phyloP scores from a whole-genome alignment of 208 protist genomes.

The Herpetomonas samuelpessoai region DNA sequence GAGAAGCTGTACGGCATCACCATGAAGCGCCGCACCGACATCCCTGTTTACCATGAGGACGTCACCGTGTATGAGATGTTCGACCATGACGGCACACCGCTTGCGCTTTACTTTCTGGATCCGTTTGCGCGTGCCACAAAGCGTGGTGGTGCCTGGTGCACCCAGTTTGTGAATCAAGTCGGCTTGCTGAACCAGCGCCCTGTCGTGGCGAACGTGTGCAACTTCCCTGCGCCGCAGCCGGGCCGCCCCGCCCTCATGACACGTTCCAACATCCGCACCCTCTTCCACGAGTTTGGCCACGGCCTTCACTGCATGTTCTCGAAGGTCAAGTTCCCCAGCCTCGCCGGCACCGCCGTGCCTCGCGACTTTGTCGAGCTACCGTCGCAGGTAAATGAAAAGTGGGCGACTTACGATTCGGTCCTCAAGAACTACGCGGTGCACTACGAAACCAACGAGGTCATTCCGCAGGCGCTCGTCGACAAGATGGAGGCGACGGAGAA shows the following conservation, averaged over 20 bases:
- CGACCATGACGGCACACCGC: slow-evolving; percentile 19
- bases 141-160: slow-evolving; percentile 56
- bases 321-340: slow-evolving; percentile 25
- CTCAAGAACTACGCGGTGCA: slow-evolving; percentile 57
- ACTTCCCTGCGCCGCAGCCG: slow-evolving; percentile 40
- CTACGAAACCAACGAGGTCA: slow-evolving; percentile 51
- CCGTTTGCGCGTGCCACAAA: slow-evolving; percentile 50
- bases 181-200: slow-evolving; percentile 28
- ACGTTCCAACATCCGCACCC: slow-evolving; percentile 47
- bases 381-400: slow-evolving; percentile 85
- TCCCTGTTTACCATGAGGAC: slow-evolving; percentile 46
- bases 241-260: slow-evolving; percentile 62
- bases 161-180: slow-evolving; percentile 37
- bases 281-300: slow-evolving; percentile 71
- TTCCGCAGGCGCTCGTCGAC: slow-evolving; percentile 41
- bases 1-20: slow-evolving; percentile 50
- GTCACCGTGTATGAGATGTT: slow-evolving; percentile 38
- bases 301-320: slow-evolving; percentile 77
- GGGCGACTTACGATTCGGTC: slow-evolving; percentile 48
- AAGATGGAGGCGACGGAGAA: slow-evolving; percentile 44
- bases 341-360: slow-evolving; percentile 57
- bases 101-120: slow-evolving; percentile 58
- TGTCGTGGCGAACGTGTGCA: slow-evolving; percentile 53
- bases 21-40: slow-evolving; percentile 35
- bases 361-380: slow-evolving; percentile 82